Base-by-base conservation (phyloP, 192 early-diverging fungal species). In the Entomortierella chlamydospora region DNA sequence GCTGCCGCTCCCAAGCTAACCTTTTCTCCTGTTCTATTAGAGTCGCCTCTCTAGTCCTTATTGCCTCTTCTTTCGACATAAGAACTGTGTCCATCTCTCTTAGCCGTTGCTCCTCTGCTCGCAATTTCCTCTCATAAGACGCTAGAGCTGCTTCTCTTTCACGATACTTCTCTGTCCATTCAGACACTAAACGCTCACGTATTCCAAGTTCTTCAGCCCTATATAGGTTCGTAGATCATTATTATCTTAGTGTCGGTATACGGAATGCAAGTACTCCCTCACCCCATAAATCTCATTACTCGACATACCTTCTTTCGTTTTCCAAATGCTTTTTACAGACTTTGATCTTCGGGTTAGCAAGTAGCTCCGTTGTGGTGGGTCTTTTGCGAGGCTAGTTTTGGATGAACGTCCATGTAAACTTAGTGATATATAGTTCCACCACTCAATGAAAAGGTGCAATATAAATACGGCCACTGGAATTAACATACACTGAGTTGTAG, bases 401-500 rank as follows among this genome's bases (percentile, higher is more conserved):
- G n/a, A n/a, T 31, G 31, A 26, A 34, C 63, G 29, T 1, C 45
- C 1, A 3, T 49, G 31, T 34, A 45, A 7, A 34, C 28, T 37
- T 37, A 37, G 34, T 37, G 34, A 37, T 37, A 37, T 37, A 10
- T 10, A 4, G 10, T 37, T 37, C n/a, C n/a, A n/a, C n/a, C n/a
- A n/a, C n/a, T n/a, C n/a, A n/a, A n/a, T n/a, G n/a, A n/a, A n/a
- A n/a, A n/a, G n/a, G n/a, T n/a, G n/a, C n/a, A n/a, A n/a, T n/a
- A n/a, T n/a, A n/a, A n/a, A n/a, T 37, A 10, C 4, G 34, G 5
- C 10, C 34, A 7, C 10, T 37, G 4, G 10, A 37, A 37, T 37
- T 37, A 26, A 64, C 84, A 59, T 83, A 90, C 90, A 49, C 89
- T 85, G 4, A 87, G 79, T 34, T 84, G 83, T 49, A 91, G 72